Evolutionary conservation across 257 asterid species (phyloP), one percentile per base, ranked within the genome.

Genomic region (Penstemon eatonii): DNA sequence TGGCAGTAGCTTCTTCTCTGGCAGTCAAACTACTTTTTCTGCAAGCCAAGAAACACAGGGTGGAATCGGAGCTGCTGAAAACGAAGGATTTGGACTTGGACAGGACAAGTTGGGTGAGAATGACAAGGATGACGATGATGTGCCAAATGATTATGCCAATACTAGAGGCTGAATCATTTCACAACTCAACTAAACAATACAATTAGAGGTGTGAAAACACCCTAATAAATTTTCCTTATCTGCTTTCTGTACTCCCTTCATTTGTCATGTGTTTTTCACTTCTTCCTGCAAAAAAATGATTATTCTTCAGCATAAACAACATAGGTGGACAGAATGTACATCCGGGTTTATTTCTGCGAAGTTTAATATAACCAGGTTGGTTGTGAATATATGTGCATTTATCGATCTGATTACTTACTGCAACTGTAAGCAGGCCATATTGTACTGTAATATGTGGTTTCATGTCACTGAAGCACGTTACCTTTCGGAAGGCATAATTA

Each of bases 91-190:
- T 25, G 33, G 33, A 25, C 33, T 57, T 59, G 79, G 56, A 42
- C 15, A 9, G 42, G 79, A 65, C 62, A 6, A 8, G 6, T 18
- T 46, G 6, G 66, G 56, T 13, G 79, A 41, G 41, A 13, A 44
- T 37, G 70, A 46, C 39, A 63, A 10, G 60, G 66, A 62, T 37
- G 77, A 74, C 12, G 12, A 63, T 5, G 81, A 75, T 10, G 87
- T 70, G 73, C 66, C 76, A n/a, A 60, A 67, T 44, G 79, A 77
- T 69, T 71, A 73, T 73, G 85, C 84, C 56, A 80, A 80, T 67
- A 73, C 77, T 54, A 73, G 80, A 75, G 47, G 73, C 64, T 83
- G 79, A 80, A 49, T 38, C 36, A 8, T 53, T 51, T 52, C 4
- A 9, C 37, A 44, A 55, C 50, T 8, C 4, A 11, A 25, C 33